phyloP scores from a whole-genome alignment of 2,329 filamentous ascomycete species.

The Harringtonia aguacate region DNA sequence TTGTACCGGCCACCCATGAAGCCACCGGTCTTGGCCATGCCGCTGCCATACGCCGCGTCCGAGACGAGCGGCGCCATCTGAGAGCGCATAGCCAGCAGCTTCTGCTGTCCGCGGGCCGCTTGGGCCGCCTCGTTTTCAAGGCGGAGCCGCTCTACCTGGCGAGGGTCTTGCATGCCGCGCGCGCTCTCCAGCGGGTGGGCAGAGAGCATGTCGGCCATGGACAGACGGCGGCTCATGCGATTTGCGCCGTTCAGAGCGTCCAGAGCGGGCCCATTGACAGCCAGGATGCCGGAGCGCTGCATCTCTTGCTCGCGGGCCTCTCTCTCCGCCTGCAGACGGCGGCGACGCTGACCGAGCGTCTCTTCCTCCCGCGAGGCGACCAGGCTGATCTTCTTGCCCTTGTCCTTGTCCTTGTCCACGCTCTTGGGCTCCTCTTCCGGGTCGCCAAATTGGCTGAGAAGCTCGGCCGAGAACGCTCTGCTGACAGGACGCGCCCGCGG shows the following conservation, averaged over 20 bases:
- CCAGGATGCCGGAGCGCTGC: slow-evolving; percentile 20
- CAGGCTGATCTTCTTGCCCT: slow-evolving; percentile 10
- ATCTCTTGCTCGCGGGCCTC: slow-evolving; percentile 52
- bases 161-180: slow-evolving; percentile 21
- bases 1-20: slow-evolving; percentile 45
- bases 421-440: slow-evolving; percentile 27
- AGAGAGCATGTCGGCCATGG: slow-evolving; percentile 49
- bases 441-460: slow-evolving; percentile 54
- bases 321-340: slow-evolving; percentile 58
- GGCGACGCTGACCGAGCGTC: slow-evolving; percentile 67
- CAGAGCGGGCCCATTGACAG: slow-evolving; percentile 13
- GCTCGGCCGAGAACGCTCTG: slow-evolving; percentile 55
- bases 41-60: background rate
- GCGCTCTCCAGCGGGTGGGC: slow-evolving; percentile 28
- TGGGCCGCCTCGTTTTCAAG: slow-evolving; percentile 29
- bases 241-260: slow-evolving; percentile 15
- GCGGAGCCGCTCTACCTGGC: slow-evolving; percentile 29
- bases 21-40: slow-evolving; percentile 25
- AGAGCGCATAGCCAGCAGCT: slow-evolving; percentile 34
- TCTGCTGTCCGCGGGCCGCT: slow-evolving; percentile 31
- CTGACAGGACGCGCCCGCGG: slow-evolving; percentile 49
- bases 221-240: slow-evolving; percentile 32
- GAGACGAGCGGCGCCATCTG: slow-evolving; percentile 32
- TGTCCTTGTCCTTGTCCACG: slow-evolving; percentile 18
- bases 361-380: slow-evolving; percentile 57